These are phyloP conservation scores for Pichia thaimueangensis DNA, from an alignment of 805 yeast genomes.

Conservation along the genomic window DNA sequence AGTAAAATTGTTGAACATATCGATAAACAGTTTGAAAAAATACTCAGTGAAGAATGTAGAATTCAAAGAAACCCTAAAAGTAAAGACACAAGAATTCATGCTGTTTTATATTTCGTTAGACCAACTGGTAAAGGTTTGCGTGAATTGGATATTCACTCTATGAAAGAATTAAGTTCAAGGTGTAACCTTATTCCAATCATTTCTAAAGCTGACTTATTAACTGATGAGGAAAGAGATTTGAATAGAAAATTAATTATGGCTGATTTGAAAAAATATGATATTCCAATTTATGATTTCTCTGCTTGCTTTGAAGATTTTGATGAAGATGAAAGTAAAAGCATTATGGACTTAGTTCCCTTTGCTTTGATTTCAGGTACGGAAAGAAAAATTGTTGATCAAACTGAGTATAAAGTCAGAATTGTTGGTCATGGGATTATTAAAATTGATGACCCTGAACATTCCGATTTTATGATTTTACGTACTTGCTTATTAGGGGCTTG, in stretches of 20 bases:
- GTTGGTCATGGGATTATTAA: slow-evolving; percentile 85
- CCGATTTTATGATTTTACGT: slow-evolving; percentile 73
- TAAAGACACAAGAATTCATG: slow-evolving; percentile 72
- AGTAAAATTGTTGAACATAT: slow-evolving; percentile 56
- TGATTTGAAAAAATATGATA: slow-evolving; percentile 28
- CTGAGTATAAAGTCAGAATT: slow-evolving; percentile 66
- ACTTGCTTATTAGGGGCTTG: slow-evolving; percentile 71
- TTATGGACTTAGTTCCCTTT: slow-evolving; percentile 56
- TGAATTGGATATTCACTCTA: slow-evolving; percentile 62
- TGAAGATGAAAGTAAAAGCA: slow-evolving; percentile 17
- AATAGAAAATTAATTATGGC: slow-evolving; percentile 43
- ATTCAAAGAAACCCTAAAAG: slow-evolving; percentile 37
- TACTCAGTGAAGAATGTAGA: slow-evolving; percentile 68
- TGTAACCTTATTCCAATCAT: slow-evolving; percentile 80
- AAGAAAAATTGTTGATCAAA: slow-evolving; percentile 61
- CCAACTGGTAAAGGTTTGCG: slow-evolving; percentile 62
- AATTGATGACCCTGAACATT: slow-evolving; percentile 73
- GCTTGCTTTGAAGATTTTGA: slow-evolving; percentile 28
- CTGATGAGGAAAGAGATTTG: slow-evolving; percentile 41
- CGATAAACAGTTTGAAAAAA: slow-evolving; percentile 68
- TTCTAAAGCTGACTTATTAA: slow-evolving; percentile 71
- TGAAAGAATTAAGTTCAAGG: slow-evolving; percentile 60
- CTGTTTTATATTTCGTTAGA: slow-evolving; percentile 73
- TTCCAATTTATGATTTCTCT: slow-evolving; percentile 27
- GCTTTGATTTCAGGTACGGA: slow-evolving; percentile 87